Conservation (phyloP, 768 basidiomycete species). For the Rhizopogon vinicolor region DNA sequence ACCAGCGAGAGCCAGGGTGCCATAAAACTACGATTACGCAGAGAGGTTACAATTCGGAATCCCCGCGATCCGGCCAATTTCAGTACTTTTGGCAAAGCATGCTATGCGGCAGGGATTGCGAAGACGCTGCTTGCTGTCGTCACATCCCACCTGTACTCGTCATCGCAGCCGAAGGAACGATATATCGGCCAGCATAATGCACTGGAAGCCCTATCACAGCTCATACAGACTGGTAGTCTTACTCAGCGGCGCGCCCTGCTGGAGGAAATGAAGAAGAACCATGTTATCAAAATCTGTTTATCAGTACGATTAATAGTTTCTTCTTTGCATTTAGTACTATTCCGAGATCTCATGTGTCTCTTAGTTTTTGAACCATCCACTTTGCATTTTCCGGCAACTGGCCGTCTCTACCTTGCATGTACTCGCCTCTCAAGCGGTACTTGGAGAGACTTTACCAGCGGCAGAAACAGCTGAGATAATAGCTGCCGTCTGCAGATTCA, state of each 20-base stretch:
- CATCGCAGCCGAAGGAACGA: slow-evolving; percentile 6
- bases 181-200: slow-evolving; percentile 20
- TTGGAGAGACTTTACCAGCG: slow-evolving; percentile 15
- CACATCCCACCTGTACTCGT: slow-evolving; percentile 9
- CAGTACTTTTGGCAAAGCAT: slow-evolving; percentile 17
- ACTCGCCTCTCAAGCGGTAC: slow-evolving; percentile 16
- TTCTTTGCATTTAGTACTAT: background rate
- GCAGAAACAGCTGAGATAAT: slow-evolving; percentile 20
- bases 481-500: slow-evolving; percentile 18
- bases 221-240: slow-evolving; percentile 16
- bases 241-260: slow-evolving; percentile 16
- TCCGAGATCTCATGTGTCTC: background rate
- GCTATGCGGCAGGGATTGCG: slow-evolving; percentile 22
- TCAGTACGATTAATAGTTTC: slow-evolving; percentile 9
- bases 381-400: slow-evolving; percentile 19
- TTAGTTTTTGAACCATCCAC: slow-evolving; percentile 17
- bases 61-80: background rate
- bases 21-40: slow-evolving; percentile 9
- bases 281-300: slow-evolving; percentile 16
- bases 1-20: slow-evolving; percentile 3
- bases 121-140: slow-evolving; percentile 20
- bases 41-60: background rate
- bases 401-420: slow-evolving; percentile 14
- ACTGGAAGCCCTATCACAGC: slow-evolving; percentile 12
- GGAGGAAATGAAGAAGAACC: slow-evolving; percentile 19